Evolutionary conservation across 179 eudicot genomes (phyloP), one percentile per base, ranked within the genome.

Genomic region (Nepenthes alata): DNA sequence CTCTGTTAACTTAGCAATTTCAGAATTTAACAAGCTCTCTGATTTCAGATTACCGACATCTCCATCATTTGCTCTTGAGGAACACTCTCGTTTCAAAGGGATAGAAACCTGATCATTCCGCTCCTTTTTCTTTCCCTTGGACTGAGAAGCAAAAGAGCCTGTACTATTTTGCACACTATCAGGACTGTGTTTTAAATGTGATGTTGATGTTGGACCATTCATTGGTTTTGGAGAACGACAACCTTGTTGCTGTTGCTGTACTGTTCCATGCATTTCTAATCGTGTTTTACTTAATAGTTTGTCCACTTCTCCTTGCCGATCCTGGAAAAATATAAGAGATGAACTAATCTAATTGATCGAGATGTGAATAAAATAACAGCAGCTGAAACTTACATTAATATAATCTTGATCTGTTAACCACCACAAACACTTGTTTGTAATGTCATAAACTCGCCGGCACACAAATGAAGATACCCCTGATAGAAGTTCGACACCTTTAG

Each of bases 371-470:
- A 41, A 59, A 36, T 45, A 37, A 11, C n/a, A 55, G 45, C 37
- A 55, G 55, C 35, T 13, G 35, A 54, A 12, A 78, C 97, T 80
- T 71, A 94, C 99, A 74, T 87, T 71, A 76, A 84, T 77, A 73
- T 69, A 90, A 72, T 85, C 85, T 72, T 77, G 78, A 71, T 90
- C 99, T 6, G 91, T 87, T 69, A 94, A 67, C 97, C 95, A 94
- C 89, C 95, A 88, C 77, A 94, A 78, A 83, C 96, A 63, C 79
- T 83, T 77, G 79, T 76, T 81, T 56, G 75, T 78, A 65, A 73
- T 80, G 78, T 94, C 99, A 70, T 90, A 90, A 71, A 90, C 95
- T 57, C 88, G 87, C 59, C 96, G 81, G 71, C 99, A 90, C 65
- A 94, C 89, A 77, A 83, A 90, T 64, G 96, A 85, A 66, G 91